Evolutionary conservation across 176 grass and related monocot species (phyloP), one percentile per base, ranked within the genome.

Genomic region (Pontederia paniculata): DNA sequence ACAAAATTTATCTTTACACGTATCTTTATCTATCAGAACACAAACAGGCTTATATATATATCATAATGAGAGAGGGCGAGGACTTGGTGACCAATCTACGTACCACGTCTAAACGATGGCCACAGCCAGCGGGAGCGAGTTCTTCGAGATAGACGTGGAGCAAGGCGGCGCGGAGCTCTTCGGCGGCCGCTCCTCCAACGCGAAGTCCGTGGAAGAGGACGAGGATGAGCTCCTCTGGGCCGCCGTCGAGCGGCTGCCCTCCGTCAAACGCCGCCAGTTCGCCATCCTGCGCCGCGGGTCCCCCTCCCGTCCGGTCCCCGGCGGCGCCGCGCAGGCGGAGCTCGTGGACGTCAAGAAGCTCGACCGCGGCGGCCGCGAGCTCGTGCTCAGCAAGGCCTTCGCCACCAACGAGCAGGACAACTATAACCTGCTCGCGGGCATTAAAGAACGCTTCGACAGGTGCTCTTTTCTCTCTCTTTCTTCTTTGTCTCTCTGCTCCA

Each of bases 191-290:
- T 31, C 64, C 1, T 76, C 73, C 43, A 69, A 76, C 52, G 55
- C 65, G 31, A 47, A 66, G 50, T 44, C 18, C 18, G 63, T 25
- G 8, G 77, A 14, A 16, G 56, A 23, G 23, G 81, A 75, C 0
- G 86, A 84, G 53, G 62, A 21, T 20, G 86, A 89, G 50, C 67
- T 78, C 47, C 57, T 90, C 5, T 90, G 86, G 81, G 86, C 81
- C 1, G 74, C 78, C 44, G 45, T 90, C 55, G 86, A 90, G 58
- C 28, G 70, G 25, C 42, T 77, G 4, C 73, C 85, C 23, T 89
- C 80, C n/a, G 16, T 73, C 17, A 62, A 70, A 41, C 77, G 60
- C 17, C 66, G 37, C 37, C 65, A 71, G 70, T 79, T 74, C 12
- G 85, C 73, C 22, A 54, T 89, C 63, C 47, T 89, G 42, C 73